Evolutionary conservation across 345 rosid species (phyloP).

Genomic region (Punica granatum): DNA sequence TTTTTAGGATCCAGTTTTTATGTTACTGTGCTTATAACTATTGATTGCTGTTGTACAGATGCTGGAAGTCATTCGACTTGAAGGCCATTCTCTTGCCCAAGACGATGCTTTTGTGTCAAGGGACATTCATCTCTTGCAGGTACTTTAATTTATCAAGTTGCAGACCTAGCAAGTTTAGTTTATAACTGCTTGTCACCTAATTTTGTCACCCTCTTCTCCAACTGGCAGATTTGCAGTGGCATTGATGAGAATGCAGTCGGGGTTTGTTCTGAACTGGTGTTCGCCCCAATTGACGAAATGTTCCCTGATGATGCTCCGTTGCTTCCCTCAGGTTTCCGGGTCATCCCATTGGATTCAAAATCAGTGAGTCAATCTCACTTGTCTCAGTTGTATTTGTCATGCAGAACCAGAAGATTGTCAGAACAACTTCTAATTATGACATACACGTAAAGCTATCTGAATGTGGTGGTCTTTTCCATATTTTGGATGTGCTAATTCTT

Average conservation of each 20-base stretch:
- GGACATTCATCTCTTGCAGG: slow-evolving; percentile 97
- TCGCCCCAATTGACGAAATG: slow-evolving; percentile 97
- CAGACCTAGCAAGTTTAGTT: not conserved
- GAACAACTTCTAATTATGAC: not conserved
- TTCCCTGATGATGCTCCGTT: slow-evolving; percentile 97
- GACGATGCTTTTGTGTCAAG: slow-evolving; percentile 92
- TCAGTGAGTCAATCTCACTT: slow-evolving; percentile 31
- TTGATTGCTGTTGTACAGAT: slow-evolving; percentile 28
- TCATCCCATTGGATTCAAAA: slow-evolving; percentile 89
- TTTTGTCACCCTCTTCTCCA: not conserved
- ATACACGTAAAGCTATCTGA: not conserved
- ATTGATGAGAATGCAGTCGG: slow-evolving; percentile 90
- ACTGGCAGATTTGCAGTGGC: slow-evolving; percentile 78
- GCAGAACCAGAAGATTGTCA: not conserved
- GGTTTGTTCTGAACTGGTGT: slow-evolving; percentile 85
- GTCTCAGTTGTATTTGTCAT: not conserved
- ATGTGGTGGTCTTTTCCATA: not conserved
- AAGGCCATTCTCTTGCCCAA: slow-evolving; percentile 88
- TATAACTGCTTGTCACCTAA: not conserved
- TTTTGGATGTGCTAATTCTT: slow-evolving; percentile 7
- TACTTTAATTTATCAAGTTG: slow-evolving; percentile 14
- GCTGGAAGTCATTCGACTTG: slow-evolving; percentile 90
- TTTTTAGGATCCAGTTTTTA: not conserved
- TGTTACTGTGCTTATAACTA: not conserved
- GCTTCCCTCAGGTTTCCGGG: slow-evolving; percentile 93